Evolutionary conservation across 441 rosid genomes (phyloP).

Genomic region (Gossypium lobatum): DNA sequence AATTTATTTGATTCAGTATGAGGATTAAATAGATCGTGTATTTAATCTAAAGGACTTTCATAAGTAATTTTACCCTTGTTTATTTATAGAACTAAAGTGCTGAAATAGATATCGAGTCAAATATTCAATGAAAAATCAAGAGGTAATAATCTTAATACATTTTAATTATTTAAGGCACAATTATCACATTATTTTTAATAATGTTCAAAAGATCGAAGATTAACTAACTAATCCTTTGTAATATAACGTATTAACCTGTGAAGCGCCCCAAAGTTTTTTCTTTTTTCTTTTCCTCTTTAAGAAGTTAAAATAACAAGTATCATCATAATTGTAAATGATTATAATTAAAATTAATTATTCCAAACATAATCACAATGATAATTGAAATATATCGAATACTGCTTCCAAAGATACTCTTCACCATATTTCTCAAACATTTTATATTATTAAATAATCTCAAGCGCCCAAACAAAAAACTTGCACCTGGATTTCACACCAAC

Average conservation of each 20-base stretch:
- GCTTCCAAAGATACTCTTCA: too few relatives aligned
- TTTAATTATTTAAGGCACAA: too few relatives aligned
- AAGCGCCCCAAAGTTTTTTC: too few relatives aligned
- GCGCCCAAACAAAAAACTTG: background rate
- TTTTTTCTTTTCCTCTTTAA: too few relatives aligned
- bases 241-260: background rate
- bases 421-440: too few relatives aligned
- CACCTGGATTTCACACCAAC: background rate
- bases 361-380: background rate
- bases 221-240: background rate
- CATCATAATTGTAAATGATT: background rate
- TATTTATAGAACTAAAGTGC: background rate
- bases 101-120: background rate
- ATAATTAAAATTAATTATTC: too few relatives aligned
- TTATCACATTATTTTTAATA: background rate
- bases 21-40: too few relatives aligned
- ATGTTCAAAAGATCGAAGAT: background rate
- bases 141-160: too few relatives aligned
- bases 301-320: background rate
- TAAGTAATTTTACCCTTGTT: background rate
- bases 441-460: background rate
- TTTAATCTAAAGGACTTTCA: too few relatives aligned
- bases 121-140: background rate
- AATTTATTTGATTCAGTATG: too few relatives aligned
- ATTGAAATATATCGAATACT: too few relatives aligned